Evolutionary conservation across 352 stramenopile genomes (phyloP).

Genomic region (Thraustochytrium striatum): DNA sequence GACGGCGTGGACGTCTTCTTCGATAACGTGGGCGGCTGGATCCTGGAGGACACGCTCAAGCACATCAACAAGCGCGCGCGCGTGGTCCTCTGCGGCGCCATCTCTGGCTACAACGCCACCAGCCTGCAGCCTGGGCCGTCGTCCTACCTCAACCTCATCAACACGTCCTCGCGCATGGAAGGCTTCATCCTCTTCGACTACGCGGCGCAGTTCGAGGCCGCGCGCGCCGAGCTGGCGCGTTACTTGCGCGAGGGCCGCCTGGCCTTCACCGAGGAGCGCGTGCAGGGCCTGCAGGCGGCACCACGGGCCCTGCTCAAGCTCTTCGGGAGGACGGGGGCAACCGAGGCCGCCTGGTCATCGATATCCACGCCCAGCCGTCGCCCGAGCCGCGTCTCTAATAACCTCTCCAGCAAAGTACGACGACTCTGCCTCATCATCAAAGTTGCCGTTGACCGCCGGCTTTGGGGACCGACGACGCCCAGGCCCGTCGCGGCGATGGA

Average conservation of each 20-base stretch:
- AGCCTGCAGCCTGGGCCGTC: slow-evolving; percentile 6
- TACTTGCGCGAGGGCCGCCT: slow-evolving; percentile 45
- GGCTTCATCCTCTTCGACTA: slow-evolving; percentile 50
- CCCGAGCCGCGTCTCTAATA: background rate
- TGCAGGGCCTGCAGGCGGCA: slow-evolving; percentile 35
- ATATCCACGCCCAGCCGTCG: slow-evolving; percentile 28
- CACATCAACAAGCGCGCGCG: slow-evolving; percentile 53
- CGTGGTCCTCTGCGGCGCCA: slow-evolving; percentile 59
- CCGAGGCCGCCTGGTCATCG: slow-evolving; percentile 43
- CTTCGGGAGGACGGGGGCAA: slow-evolving; percentile 47
- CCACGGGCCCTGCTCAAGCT: slow-evolving; percentile 46
- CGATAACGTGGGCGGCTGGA: slow-evolving; percentile 59
- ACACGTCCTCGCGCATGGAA: slow-evolving; percentile 43
- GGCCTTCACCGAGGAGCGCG: slow-evolving; percentile 30
- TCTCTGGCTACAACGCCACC: slow-evolving; percentile 54
- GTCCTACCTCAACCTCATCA: slow-evolving; percentile 44
- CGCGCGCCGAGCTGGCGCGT: background rate
- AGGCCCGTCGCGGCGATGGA: no score
- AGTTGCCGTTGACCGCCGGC: no score
- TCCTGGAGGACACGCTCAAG: slow-evolving; percentile 54
- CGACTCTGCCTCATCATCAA: no score
- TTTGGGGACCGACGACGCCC: no score
- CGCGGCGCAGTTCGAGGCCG: slow-evolving; percentile 17
- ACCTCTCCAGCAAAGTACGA: no score
- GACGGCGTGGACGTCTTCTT: slow-evolving; percentile 61